Conservation (phyloP, 176 grass and related monocot species). For the Aegilops speltoides region DNA sequence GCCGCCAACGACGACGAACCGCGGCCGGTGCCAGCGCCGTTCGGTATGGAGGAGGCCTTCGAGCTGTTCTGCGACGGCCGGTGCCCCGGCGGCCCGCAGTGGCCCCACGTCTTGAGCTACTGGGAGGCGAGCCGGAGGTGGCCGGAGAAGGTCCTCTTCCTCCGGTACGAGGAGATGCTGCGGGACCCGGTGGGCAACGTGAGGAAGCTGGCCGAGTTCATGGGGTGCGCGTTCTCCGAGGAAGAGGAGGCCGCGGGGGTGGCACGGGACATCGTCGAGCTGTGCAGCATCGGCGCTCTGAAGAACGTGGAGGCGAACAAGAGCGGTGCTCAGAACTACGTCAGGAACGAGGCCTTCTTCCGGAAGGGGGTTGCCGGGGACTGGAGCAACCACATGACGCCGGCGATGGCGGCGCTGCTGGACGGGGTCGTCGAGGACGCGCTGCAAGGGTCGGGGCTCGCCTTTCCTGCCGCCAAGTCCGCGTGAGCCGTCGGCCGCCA, state of each 20-base stretch:
- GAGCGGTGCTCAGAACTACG: fast-evolving
- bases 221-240: constrained; percentile 21
- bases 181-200: background rate
- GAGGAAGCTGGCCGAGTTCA: constrained; percentile 39
- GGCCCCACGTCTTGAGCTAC: constrained; percentile 32
- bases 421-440: background rate
- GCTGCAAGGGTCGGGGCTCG: constrained; percentile 28
- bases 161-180: constrained; percentile 48
- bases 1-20: too few relatives aligned
- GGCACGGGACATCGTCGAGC: background rate
- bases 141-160: constrained; percentile 36
- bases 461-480: background rate
- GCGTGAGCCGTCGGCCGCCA: too few relatives aligned
- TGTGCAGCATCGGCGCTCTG: constrained; percentile 27
- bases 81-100: background rate
- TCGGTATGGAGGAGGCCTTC: background rate
- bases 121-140: constrained; percentile 17
- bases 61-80: background rate
- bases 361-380: constrained; percentile 32
- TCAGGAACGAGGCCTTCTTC: constrained; percentile 9
- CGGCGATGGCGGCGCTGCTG: constrained; percentile 27
- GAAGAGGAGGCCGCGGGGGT: constrained; percentile 24
- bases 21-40: background rate
- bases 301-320: constrained; percentile 10
- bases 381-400: constrained; percentile 41